Conservation (phyloP, 2,329 filamentous ascomycete genomes). For the Colletotrichum sp. region DNA sequence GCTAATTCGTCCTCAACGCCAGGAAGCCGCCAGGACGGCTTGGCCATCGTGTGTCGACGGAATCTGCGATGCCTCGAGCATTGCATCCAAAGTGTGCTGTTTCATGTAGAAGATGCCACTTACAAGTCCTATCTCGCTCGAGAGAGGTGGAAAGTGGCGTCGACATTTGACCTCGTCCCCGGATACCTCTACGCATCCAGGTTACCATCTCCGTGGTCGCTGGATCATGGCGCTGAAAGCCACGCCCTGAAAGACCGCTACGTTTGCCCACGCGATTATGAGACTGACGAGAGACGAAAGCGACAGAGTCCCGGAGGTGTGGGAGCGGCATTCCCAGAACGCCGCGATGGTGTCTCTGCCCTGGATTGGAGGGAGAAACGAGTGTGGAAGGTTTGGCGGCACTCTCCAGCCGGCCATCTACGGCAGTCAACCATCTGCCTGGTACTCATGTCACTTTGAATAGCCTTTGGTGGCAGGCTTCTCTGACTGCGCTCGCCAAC, state of each 20-base stretch:
- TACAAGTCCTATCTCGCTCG: not conserved
- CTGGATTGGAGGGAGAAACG: slow-evolving; percentile 17
- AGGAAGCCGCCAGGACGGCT: slow-evolving; percentile 5
- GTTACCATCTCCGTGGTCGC: not conserved
- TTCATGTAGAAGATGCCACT: slow-evolving; percentile 16
- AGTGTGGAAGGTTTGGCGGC: slow-evolving; percentile 13
- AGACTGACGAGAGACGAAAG: slow-evolving; percentile 8
- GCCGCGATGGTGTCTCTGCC: not conserved
- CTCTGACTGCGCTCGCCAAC: not conserved
- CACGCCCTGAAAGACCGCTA: not conserved
- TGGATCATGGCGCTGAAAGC: not conserved
- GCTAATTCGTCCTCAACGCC: slow-evolving; percentile 7
- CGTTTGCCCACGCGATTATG: not conserved
- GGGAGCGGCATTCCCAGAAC: not conserved
- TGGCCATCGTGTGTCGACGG: slow-evolving; percentile 5
- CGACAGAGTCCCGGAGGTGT: not conserved
- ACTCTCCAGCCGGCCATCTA: not conserved
- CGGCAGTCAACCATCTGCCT: not conserved
- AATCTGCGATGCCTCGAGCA: not conserved
- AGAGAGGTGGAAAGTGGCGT: not conserved
- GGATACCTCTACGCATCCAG: not conserved
- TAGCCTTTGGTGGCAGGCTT: not conserved
- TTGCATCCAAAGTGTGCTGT: slow-evolving; percentile 4
- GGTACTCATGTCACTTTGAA: not conserved
- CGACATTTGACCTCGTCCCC: not conserved